Evolutionary conservation across 2,329 filamentous ascomycete species (phyloP).

Genomic region (Sporothrix euskadiensis): DNA sequence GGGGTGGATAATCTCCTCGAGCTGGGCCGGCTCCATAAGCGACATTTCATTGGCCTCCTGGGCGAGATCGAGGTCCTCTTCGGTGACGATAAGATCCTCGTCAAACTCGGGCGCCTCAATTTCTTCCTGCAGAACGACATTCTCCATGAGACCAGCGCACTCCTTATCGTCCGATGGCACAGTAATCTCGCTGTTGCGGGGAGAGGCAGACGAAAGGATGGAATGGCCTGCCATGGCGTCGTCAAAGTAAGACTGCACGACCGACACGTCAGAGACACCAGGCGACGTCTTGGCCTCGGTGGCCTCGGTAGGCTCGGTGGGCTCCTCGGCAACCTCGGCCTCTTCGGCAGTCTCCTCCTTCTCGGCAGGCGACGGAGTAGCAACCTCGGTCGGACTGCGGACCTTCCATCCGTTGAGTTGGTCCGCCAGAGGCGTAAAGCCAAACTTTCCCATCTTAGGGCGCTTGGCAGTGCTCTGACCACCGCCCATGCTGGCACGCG

Average conservation of each 20-base stretch:
- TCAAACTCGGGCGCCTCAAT: conserved; percentile 45
- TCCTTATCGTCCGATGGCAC: conserved; percentile 21
- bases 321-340: no score
- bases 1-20: conserved; percentile 41
- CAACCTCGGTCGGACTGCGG: conserved; percentile 53
- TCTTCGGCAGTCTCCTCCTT: conserved; percentile 29
- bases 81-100: conserved; percentile 50
- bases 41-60: conserved; percentile 63
- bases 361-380: conserved; percentile 24
- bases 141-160: conserved; percentile 17
- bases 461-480: conserved; percentile 39
- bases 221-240: conserved; percentile 57
- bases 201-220: conserved; percentile 3
- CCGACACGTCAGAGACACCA: conserved; percentile 38
- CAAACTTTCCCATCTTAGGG: conserved; percentile 41
- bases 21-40: conserved; percentile 48
- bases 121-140: conserved; percentile 32
- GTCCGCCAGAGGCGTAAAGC: conserved; percentile 64
- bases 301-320: conserved; percentile 32
- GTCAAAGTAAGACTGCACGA: conserved; percentile 58
- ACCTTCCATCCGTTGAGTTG: conserved; percentile 65
- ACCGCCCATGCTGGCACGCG: conserved; percentile 31
- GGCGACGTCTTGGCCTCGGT: conserved; percentile 29
- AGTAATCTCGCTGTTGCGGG: conserved; percentile 32
- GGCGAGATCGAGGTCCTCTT: conserved; percentile 60